These are phyloP conservation scores for Amanita pallidorosea DNA, from an alignment of 768 basidiomycete genomes.

Conservation along the genomic window DNA sequence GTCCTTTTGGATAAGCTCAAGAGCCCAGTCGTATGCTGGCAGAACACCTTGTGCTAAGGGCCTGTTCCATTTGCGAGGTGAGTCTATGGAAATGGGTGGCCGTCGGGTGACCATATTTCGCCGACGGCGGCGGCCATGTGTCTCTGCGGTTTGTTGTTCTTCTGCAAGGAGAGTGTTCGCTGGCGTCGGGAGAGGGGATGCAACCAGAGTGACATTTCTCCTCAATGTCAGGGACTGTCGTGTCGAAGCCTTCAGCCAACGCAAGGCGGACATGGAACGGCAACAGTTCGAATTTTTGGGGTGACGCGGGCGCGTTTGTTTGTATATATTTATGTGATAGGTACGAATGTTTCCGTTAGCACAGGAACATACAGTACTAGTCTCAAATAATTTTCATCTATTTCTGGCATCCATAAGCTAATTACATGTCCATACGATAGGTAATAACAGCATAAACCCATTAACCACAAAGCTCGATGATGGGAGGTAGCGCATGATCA, in stretches of 20 bases:
- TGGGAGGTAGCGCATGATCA: constrained; percentile 6
- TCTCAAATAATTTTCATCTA: background rate
- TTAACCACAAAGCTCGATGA: background rate
- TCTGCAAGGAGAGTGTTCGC: constrained; percentile 3
- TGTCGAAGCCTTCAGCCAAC: constrained; percentile 16
- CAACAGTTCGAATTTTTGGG: background rate
- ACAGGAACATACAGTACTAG: background rate
- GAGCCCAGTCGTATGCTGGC: constrained; percentile 79
- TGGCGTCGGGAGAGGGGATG: constrained; percentile 2
- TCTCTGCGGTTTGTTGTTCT: constrained; percentile 8
- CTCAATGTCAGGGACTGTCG: constrained; percentile 9
- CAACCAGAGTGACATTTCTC: constrained; percentile 15
- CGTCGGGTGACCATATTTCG: constrained; percentile 25
- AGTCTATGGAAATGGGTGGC: constrained; percentile 38
- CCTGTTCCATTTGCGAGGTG: constrained; percentile 52
- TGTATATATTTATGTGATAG: background rate
- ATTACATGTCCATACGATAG: constrained; percentile 3
- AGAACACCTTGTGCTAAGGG: constrained; percentile 53
- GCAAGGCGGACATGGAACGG: constrained; percentile 13
- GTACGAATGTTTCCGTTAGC: background rate
- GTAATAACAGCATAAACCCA: constrained; percentile 2
- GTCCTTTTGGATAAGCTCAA: constrained; percentile 60
- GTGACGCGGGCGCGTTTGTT: constrained; percentile 7
- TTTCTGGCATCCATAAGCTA: background rate
- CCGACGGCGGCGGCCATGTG: constrained; percentile 16